A percentile compares a stretch with the other conserved stretches of the same genome.
phyloP scores from a whole-genome alignment of 2,329 filamentous ascomycete species.

The Fonsecaea nubica region DNA sequence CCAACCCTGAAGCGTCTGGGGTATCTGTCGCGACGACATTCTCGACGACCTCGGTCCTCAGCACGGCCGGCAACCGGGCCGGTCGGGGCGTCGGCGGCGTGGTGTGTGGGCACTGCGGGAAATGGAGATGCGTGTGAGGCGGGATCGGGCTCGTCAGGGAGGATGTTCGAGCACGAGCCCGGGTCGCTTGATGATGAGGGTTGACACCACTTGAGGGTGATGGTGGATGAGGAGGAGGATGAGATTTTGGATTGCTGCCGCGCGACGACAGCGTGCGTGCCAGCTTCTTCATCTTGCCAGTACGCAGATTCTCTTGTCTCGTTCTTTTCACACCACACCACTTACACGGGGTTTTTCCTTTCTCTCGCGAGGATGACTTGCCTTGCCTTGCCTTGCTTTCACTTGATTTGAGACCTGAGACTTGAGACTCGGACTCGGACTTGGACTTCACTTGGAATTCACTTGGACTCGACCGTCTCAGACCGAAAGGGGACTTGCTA shows the following conservation, averaged over 20 bases:
- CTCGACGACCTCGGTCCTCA: conserved; percentile 19
- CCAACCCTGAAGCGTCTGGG: not conserved
- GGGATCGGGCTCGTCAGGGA: conserved; percentile 19
- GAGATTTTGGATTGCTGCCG: not conserved
- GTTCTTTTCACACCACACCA: too few species aligned
- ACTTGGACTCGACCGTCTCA: too few species aligned
- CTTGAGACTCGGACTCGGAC: too few species aligned
- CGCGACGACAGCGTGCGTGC: conserved; percentile 21
- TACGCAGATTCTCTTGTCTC: too few species aligned
- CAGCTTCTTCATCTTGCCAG: conserved; percentile 28
- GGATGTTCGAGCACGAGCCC: not conserved
- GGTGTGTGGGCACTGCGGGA: conserved; percentile 26
- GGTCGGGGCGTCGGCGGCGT: conserved; percentile 29
- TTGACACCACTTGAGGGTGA: not conserved
- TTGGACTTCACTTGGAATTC: too few species aligned
- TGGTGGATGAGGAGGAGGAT: not conserved
- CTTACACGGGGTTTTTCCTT: too few species aligned
- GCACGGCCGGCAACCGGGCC: conserved; percentile 16
- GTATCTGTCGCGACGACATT: too few species aligned
- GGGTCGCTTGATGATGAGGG: not conserved
- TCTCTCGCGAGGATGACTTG: too few species aligned
- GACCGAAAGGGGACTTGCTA: too few species aligned
- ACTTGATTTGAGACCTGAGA: too few species aligned
- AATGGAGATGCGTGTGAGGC: conserved; percentile 19
- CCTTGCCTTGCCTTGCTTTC: too few species aligned